Conservation (phyloP, 2,329 filamentous ascomycete species). For the Metarhizium guizhouense region DNA sequence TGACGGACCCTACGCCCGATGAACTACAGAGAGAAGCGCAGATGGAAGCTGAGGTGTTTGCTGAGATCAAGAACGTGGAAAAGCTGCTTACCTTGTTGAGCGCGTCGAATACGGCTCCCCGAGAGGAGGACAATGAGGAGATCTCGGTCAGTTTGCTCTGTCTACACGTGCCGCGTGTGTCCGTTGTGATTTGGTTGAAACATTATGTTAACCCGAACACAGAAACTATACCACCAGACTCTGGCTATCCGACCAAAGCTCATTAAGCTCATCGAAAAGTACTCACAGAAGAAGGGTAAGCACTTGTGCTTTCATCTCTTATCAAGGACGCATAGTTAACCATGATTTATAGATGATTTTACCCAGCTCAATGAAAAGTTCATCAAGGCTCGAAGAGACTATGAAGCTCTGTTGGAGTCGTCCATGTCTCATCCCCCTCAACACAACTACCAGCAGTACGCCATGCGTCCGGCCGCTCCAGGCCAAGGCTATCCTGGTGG, state of each 20-base stretch:
- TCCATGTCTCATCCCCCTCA: constrained; percentile 94
- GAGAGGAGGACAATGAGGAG: constrained; percentile 92
- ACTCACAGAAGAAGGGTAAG: constrained; percentile 95
- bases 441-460: constrained; percentile 64
- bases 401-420: constrained; percentile 88
- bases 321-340: background rate
- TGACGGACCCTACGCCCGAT: constrained; percentile 87
- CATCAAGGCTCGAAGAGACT: constrained; percentile 95
- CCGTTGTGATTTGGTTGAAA: background rate
- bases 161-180: background rate
- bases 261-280: constrained; percentile 97
- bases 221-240: constrained; percentile 84
- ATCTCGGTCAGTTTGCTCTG: constrained; percentile 56
- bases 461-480: constrained; percentile 41
- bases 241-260: constrained; percentile 90
- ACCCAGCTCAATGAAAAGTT: constrained; percentile 99
- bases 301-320: background rate
- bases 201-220: constrained; percentile 20
- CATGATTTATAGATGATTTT: constrained; percentile 66
- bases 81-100: constrained; percentile 81
- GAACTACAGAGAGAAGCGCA: constrained; percentile 92
- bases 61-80: constrained; percentile 55
- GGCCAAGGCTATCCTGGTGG: constrained; percentile 35
- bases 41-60: constrained; percentile 71
- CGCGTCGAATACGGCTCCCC: constrained; percentile 69